Base-by-base conservation (phyloP, 2,329 filamentous ascomycete genomes). In the Chalaropsis ovoidea region DNA sequence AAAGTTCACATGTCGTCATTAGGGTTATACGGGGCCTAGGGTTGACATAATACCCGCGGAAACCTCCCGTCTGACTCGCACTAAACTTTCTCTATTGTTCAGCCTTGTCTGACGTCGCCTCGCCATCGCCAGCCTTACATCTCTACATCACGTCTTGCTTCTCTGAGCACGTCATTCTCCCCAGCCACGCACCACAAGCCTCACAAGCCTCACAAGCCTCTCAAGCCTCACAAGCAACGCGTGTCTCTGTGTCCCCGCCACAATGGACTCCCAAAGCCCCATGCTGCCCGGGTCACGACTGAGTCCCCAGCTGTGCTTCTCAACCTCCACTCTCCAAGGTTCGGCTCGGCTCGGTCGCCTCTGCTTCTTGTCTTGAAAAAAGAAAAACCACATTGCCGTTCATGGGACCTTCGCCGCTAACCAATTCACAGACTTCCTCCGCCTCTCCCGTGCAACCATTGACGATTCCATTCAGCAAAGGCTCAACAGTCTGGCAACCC, bases 391-490 rank as follows among this genome's bases (percentile, higher is more conserved):
- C 52, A 35, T 17, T n/a, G 52, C 24, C 24, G 22, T 58, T 47
- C 22, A 3, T 45, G 17, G 35, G 35, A 39, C 4, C 8, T 2
- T 24, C 15, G 35, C 17, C 24, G 61, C 56, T 67, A 41, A 67
- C 27, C 10, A 31, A 41, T 2, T 39, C 22, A 65, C 72, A 96
- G 94, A 96, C 74, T 99, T 99, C 74, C 82, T 99, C 24, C 88
- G 91, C 47, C 76, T 94, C 69, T 96, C 93, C 10, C 86, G 94
- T 69, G 81, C 84, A 63, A 84, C 88, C 61, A 87, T 96, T 72
- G 94, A 99, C 76, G 94, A 99, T 76, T 90, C 89, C 56, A 97
- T 99, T 72, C 85, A 86, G 0, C 92, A 96, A 72, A 93, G 95
- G 72, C 84, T 99, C 68, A 97, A 97, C 78, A 90, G 90, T 0